Percentiles rank a stretch among this genome's conserved stretches.
Evolutionary conservation across 2,329 filamentous ascomycete species (phyloP).

Genomic region (Aspergillus puulaauensis): DNA sequence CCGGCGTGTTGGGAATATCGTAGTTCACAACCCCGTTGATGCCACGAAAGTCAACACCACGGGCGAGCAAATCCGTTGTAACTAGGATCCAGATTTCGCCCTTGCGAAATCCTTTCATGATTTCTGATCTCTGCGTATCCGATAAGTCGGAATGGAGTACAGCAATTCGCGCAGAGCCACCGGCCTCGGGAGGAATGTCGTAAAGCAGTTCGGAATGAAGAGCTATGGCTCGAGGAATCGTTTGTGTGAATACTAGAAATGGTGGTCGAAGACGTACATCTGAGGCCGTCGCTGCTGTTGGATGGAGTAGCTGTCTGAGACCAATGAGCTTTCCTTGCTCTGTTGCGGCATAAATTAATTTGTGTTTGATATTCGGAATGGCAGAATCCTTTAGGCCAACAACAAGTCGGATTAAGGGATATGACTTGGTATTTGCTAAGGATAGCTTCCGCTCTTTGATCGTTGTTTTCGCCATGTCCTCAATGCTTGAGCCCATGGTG

Average conservation of each 20-base stretch:
- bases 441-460: slow-evolving; percentile 54
- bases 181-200: slow-evolving; percentile 86
- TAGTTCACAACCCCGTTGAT: slow-evolving; percentile 98
- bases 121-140: slow-evolving; percentile 69
- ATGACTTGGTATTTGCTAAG: slow-evolving; percentile 21
- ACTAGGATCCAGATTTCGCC: slow-evolving; percentile 96
- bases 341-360: slow-evolving; percentile 84
- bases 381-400: slow-evolving; percentile 97
- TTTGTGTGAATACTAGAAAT: slow-evolving; percentile 95
- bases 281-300: slow-evolving; percentile 55
- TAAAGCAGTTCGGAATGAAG: slow-evolving; percentile 88
- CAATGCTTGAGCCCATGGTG: slow-evolving; percentile 92
- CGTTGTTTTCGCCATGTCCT: slow-evolving; percentile 71
- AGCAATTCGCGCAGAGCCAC: slow-evolving; percentile 79
- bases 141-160: slow-evolving; percentile 86
- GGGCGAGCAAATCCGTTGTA: slow-evolving; percentile 88
- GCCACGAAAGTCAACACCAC: slow-evolving; percentile 91
- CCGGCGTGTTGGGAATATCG: slow-evolving; percentile 88
- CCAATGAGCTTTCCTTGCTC: slow-evolving; percentile 93
- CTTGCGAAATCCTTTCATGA: slow-evolving; percentile 86
- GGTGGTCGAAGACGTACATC: slow-evolving; percentile 69
- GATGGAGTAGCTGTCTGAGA: slow-evolving; percentile 83
- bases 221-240: slow-evolving; percentile 84
- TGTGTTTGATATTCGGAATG: slow-evolving; percentile 87
- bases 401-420: slow-evolving; percentile 73